Conservation (phyloP, 2,329 filamentous ascomycete species). For the Ilyonectria mors-panacis region DNA sequence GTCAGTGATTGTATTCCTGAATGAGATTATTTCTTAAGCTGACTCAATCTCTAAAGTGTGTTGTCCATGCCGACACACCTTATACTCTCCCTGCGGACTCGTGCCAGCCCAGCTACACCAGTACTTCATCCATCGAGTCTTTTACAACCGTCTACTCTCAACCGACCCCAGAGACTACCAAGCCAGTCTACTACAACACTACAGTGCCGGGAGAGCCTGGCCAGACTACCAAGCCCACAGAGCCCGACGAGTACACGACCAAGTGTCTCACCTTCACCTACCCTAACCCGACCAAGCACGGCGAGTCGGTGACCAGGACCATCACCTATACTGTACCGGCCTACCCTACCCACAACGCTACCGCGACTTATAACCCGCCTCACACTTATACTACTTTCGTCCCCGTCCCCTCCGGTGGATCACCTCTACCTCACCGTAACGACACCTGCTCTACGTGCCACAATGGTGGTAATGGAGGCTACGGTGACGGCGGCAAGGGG, state of each 20-base stretch:
- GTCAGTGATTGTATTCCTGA: constrained; percentile 41
- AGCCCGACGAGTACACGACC: constrained; percentile 43
- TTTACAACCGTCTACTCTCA: constrained; percentile 45
- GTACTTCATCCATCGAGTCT: constrained; percentile 28
- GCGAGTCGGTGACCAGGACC: constrained; percentile 44
- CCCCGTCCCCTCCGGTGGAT: constrained; percentile 37
- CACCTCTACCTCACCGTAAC: constrained; percentile 33
- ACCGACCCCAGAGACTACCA: constrained; percentile 21
- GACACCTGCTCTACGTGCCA: constrained; percentile 34
- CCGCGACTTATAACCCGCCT: constrained; percentile 32
- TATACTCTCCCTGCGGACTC: constrained; percentile 56
- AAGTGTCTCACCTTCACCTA: constrained; percentile 47
- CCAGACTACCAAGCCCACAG: constrained; percentile 33
- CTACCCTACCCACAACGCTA: constrained; percentile 36
- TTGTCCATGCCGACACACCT: constrained; percentile 59
- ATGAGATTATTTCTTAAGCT: constrained; percentile 19
- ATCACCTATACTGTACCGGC: constrained; percentile 45
- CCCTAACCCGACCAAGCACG: constrained; percentile 44
- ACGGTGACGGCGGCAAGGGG: constrained; percentile 2
- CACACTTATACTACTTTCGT: constrained; percentile 37
- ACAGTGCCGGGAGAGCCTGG: constrained; percentile 35
- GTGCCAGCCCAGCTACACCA: constrained; percentile 53
- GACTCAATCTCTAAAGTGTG: constrained; percentile 50
- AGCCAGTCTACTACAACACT: constrained; percentile 28
- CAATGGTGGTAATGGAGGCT: constrained; percentile 32